Percentiles rank a stretch among this genome's conserved stretches.
Evolutionary conservation across 208 protist genomes (phyloP).

Genomic region (Phytomonas serpens): DNA sequence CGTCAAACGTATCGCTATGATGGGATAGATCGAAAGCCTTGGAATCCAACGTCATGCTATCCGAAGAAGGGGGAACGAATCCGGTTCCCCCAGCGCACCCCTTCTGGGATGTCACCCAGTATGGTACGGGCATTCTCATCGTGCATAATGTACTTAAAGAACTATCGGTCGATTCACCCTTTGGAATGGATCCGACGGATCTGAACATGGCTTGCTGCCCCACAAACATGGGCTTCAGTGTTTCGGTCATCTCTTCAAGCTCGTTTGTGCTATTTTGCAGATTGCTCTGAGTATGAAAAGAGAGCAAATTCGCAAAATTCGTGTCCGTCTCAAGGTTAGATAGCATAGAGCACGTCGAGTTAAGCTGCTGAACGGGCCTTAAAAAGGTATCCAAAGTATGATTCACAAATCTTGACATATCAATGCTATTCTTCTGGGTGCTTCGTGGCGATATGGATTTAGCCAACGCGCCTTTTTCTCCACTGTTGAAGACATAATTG

Average conservation of each 20-base stretch:
- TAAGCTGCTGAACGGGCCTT: constrained; percentile 9
- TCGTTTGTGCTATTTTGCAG: constrained; percentile 10
- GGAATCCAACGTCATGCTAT: background rate
- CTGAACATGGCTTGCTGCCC: constrained; percentile 32
- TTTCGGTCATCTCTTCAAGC: constrained; percentile 12
- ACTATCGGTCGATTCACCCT: background rate
- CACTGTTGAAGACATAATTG: background rate
- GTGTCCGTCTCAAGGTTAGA: constrained; percentile 29
- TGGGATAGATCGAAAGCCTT: background rate
- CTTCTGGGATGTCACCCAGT: background rate
- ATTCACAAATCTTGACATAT: constrained; percentile 29
- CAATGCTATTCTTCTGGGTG: constrained; percentile 9
- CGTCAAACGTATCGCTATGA: background rate
- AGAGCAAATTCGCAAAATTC: constrained; percentile 30
- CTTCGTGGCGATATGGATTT: background rate
- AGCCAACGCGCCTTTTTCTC: background rate
- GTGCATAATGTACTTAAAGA: background rate
- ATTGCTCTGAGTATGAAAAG: constrained; percentile 25
- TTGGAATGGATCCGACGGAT: constrained; percentile 11
- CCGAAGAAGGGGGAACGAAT: background rate
- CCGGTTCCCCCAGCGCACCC: background rate
- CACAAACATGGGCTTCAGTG: constrained; percentile 27
- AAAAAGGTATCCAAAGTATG: constrained; percentile 36
- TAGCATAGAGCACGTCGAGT: constrained; percentile 26
- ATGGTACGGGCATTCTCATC: background rate